Evolutionary conservation across 2,329 filamentous ascomycete species (phyloP).

Genomic region (Epichloe aotearoae): DNA sequence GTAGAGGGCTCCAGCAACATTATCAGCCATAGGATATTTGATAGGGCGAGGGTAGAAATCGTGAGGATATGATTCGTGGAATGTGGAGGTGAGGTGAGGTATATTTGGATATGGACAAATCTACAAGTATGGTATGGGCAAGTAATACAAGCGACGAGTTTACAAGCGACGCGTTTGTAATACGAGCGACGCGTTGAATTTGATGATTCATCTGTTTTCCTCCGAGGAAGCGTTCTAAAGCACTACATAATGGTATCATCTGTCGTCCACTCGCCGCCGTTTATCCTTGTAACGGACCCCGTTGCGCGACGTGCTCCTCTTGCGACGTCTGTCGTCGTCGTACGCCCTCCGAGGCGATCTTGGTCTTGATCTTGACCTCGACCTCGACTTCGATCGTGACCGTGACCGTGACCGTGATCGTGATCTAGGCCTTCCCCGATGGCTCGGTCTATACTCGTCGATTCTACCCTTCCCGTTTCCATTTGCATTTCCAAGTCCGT

Average conservation of each 20-base stretch:
- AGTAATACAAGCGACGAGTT: too few species aligned
- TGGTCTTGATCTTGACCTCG: constrained; percentile 18
- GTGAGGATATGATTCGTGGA: constrained; percentile 47
- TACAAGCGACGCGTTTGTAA: too few species aligned
- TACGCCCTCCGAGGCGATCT: constrained; percentile 32
- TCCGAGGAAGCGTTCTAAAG: too few species aligned
- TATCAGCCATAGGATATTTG: constrained; percentile 63
- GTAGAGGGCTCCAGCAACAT: constrained; percentile 47
- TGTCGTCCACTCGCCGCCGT: constrained; percentile 40
- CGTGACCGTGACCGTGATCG: too few species aligned
- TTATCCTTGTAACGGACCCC: constrained; percentile 46
- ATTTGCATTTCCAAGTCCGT: not conserved
- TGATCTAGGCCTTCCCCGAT: not conserved
- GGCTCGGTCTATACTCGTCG: not conserved
- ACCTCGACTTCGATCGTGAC: constrained; percentile 20
- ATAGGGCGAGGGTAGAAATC: constrained; percentile 77
- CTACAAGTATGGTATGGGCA: too few species aligned
- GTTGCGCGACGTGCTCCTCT: constrained; percentile 44
- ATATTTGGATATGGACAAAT: not conserved
- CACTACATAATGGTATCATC: constrained; percentile 6
- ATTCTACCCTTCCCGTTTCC: too few species aligned
- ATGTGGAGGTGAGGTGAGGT: not conserved
- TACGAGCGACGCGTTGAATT: too few species aligned
- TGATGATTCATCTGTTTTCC: too few species aligned
- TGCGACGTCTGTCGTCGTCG: constrained; percentile 34